Conservation (phyloP, 305 asterid species). For the Solanum hybrid region DNA sequence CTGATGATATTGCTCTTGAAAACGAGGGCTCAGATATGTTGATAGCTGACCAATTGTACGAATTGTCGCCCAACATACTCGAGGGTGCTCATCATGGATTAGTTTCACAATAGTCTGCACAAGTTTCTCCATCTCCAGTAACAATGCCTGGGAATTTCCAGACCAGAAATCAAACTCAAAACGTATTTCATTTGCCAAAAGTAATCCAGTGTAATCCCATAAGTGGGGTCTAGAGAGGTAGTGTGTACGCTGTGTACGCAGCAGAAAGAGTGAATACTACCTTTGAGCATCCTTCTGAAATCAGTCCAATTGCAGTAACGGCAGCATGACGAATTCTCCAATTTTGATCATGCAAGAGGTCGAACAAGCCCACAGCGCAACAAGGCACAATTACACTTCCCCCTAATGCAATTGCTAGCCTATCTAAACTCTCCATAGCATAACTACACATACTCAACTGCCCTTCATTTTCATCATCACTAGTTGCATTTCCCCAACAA, state of each 20-base stretch:
- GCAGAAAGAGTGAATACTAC: neutral
- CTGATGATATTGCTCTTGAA: conserved; percentile 2
- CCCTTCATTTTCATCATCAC: neutral
- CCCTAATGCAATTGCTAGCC: neutral
- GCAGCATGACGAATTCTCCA: conserved; percentile 3
- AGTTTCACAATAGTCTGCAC: neutral
- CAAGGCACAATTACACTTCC: neutral
- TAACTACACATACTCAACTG: neutral
- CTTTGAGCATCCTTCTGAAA: conserved; percentile 6
- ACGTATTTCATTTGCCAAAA: neutral
- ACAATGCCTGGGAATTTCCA: neutral
- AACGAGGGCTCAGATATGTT: neutral
- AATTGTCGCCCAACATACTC: conserved; percentile 3
- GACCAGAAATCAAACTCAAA: neutral
- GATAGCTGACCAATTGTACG: conserved; percentile 7
- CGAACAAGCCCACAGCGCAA: neutral
- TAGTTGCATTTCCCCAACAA: neutral
- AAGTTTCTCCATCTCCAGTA: neutral
- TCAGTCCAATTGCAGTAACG: neutral
- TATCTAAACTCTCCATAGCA: neutral
- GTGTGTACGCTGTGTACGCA: neutral
- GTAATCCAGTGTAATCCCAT: neutral
- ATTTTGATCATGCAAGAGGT: neutral
- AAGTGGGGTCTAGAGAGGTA: neutral
- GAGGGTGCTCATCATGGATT: conserved; percentile 1